Percentiles rank a stretch among this genome's conserved stretches.
phyloP scores from a whole-genome alignment of 2,329 filamentous ascomycete genomes.

The Neofusicoccum laricinum region DNA sequence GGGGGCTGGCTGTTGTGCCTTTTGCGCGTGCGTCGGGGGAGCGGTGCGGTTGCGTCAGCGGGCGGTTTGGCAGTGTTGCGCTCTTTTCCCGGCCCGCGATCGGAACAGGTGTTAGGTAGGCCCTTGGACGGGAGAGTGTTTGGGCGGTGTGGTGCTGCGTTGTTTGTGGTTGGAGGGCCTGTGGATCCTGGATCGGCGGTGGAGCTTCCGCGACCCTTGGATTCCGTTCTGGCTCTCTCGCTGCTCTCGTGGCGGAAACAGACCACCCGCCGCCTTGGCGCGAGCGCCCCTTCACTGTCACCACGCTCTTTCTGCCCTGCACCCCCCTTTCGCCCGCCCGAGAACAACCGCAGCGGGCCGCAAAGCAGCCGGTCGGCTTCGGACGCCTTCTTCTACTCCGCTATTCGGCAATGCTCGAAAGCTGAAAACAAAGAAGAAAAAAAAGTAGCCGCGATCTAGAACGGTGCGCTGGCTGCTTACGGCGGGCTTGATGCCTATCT shows the following conservation, averaged over 20 bases:
- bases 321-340: background rate
- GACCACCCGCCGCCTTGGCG: background rate
- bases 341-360: background rate
- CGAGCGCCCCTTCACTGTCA: no score
- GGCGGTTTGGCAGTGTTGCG: background rate
- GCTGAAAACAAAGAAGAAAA: background rate
- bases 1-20: background rate
- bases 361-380: no score
- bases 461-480: background rate
- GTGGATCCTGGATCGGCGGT: conserved; percentile 14
- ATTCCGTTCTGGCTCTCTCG: background rate
- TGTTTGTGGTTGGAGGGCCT: conserved; percentile 4
- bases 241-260: background rate
- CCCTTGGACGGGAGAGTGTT: background rate
- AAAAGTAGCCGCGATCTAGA: background rate
- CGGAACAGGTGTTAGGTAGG: background rate
- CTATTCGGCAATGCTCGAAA: background rate
- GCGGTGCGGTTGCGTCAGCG: background rate
- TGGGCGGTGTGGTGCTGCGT: conserved; percentile 1
- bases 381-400: background rate
- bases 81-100: background rate
- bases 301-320: background rate
- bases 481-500: background rate
- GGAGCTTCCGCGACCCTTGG: conserved; percentile 3
- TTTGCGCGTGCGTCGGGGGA: background rate